Conservation (phyloP, 345 rosid genomes). For the Citropsis articulata region DNA sequence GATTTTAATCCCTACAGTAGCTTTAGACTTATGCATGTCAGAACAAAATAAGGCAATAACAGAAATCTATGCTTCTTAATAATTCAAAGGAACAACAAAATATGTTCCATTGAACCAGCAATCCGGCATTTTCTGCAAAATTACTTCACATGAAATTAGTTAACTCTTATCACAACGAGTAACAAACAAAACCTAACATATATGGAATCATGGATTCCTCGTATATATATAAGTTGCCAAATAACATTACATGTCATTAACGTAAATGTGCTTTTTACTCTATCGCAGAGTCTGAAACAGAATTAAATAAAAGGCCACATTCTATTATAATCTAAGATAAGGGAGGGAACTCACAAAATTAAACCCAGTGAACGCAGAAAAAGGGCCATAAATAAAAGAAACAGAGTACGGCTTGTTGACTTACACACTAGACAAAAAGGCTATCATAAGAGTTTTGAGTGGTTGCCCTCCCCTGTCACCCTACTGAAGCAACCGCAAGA, state of each 20-base stretch:
- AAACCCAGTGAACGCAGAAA: neutral
- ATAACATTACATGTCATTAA: conserved; percentile 12
- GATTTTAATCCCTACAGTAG: too few species aligned
- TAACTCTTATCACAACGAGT: neutral
- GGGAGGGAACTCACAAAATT: conserved; percentile 20
- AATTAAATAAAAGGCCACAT: conserved; percentile 2
- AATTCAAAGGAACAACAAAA: neutral
- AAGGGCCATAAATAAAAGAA: conserved; percentile 12
- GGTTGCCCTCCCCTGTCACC: conserved; percentile 23
- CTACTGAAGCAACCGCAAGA: conserved; percentile 24
- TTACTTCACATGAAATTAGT: neutral
- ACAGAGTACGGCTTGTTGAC: conserved; percentile 17
- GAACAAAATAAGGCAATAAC: neutral
- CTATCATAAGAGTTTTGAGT: conserved; percentile 22
- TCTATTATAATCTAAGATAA: conserved; percentile 15
- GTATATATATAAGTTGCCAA: neutral
- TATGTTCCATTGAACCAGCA: neutral
- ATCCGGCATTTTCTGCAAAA: neutral
- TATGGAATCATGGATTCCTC: neutral
- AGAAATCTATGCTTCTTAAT: neutral
- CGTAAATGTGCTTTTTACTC: neutral
- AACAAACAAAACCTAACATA: neutral
- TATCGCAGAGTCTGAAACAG: neutral
- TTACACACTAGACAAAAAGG: conserved; percentile 16
- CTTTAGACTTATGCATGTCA: too few species aligned